phyloP scores from a whole-genome alignment of 768 basidiomycete species.

The Lentinula sp. region DNA sequence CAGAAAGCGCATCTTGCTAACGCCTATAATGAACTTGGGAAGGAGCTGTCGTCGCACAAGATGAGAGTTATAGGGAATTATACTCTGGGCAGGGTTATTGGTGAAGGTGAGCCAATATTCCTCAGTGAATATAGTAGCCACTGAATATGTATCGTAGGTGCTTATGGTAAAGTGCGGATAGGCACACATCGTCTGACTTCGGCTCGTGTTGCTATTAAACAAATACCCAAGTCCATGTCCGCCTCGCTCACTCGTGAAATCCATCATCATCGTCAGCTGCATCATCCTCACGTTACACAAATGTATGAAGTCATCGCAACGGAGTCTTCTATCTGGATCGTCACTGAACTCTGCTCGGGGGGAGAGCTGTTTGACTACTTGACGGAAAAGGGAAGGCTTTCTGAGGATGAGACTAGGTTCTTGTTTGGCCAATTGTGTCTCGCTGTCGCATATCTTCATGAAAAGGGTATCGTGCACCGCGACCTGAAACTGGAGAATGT shows the following conservation, averaged over 20 bases:
- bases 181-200: constrained; percentile 92
- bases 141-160: constrained; percentile 43
- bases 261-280: constrained; percentile 95
- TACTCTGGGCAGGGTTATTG: constrained; percentile 88
- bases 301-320: constrained; percentile 98
- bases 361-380: constrained; percentile 99
- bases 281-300: constrained; percentile 92
- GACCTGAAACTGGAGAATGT: constrained; percentile 98
- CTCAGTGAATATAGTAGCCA: constrained; percentile 10
- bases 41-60: constrained; percentile 87
- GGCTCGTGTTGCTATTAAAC: constrained; percentile 93
- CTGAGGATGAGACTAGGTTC: constrained; percentile 76
- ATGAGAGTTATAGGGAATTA: constrained; percentile 93
- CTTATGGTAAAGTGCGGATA: constrained; percentile 93
- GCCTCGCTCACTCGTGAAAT: constrained; percentile 93
- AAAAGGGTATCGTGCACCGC: constrained; percentile 90
- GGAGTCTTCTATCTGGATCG: constrained; percentile 92
- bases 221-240: constrained; percentile 92
- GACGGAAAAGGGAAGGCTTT: constrained; percentile 85
- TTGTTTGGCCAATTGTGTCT: constrained; percentile 97
- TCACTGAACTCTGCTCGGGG: constrained; percentile 93
- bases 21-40: constrained; percentile 96
- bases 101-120: constrained; percentile 64
- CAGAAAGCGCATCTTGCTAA: constrained; percentile 86
- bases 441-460: constrained; percentile 89